Percentiles rank a stretch among this genome's conserved stretches.
phyloP scores from a whole-genome alignment of 306 rosid genomes.

The Hippophae rhamnoides region DNA sequence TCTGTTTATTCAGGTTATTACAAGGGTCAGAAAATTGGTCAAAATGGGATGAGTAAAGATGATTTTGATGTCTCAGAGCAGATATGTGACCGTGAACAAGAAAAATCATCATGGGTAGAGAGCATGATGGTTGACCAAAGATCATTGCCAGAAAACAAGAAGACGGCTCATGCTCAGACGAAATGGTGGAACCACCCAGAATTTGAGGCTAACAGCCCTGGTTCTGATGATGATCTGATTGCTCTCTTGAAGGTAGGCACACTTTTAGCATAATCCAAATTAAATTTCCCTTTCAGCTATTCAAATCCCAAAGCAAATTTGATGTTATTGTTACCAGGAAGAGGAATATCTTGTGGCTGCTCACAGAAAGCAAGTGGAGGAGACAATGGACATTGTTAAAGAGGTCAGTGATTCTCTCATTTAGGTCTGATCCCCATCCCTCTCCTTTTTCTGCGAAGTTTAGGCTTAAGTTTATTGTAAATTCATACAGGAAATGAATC shows the following conservation, averaged over 20 bases:
- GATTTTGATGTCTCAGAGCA: slow-evolving; percentile 39
- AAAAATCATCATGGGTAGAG: slow-evolving; percentile 28
- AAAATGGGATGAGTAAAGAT: slow-evolving; percentile 35
- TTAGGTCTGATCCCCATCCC: not conserved
- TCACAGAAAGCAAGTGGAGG: slow-evolving; percentile 83
- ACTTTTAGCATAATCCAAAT: slow-evolving; percentile 3
- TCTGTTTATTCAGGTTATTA: slow-evolving; percentile 38
- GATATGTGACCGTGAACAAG: slow-evolving; percentile 42
- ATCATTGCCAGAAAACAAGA: slow-evolving; percentile 34
- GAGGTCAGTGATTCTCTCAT: slow-evolving; percentile 43
- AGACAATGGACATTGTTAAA: slow-evolving; percentile 70
- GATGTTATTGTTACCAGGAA: slow-evolving; percentile 40
- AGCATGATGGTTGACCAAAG: slow-evolving; percentile 35
- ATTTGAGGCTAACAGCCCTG: slow-evolving; percentile 28
- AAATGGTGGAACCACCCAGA: slow-evolving; percentile 32
- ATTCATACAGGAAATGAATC: slow-evolving; percentile 73
- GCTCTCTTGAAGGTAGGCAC: slow-evolving; percentile 62
- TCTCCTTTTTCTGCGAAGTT: slow-evolving; percentile 4
- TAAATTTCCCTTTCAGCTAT: slow-evolving; percentile 1
- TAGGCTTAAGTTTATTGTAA: slow-evolving; percentile 10
- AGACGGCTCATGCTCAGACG: slow-evolving; percentile 31
- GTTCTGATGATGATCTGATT: slow-evolving; percentile 54
- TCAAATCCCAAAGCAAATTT: slow-evolving; percentile 19
- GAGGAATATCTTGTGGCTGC: slow-evolving; percentile 84
- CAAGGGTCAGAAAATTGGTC: slow-evolving; percentile 41